Evolutionary conservation across 768 basidiomycete genomes (phyloP).

Genomic region (Tephrocybe sp.): DNA sequence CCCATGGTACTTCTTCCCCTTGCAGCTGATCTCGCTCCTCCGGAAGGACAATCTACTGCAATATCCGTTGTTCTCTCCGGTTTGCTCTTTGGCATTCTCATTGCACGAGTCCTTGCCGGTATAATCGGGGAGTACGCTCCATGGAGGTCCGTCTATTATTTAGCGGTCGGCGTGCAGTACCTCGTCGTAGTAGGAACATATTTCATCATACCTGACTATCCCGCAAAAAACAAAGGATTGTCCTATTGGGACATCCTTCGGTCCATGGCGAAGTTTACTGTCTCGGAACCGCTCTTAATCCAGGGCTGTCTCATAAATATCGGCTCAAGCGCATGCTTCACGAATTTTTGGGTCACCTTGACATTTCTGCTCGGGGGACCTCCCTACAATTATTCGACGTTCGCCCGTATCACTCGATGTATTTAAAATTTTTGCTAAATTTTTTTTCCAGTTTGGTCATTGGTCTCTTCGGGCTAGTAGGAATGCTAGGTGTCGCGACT

Average conservation of each 20-base stretch:
- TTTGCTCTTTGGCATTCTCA: conserved; percentile 67
- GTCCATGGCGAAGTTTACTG: conserved; percentile 72
- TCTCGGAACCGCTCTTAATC: conserved; percentile 75
- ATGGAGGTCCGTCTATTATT: conserved; percentile 75
- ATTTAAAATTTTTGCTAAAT: not conserved
- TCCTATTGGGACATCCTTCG: conserved; percentile 65
- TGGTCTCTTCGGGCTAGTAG: conserved; percentile 72
- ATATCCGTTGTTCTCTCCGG: conserved; percentile 69
- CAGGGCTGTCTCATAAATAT: conserved; percentile 64
- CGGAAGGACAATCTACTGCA: conserved; percentile 65
- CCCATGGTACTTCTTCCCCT: conserved; percentile 74
- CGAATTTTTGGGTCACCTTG: conserved; percentile 66
- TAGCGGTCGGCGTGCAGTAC: conserved; percentile 68
- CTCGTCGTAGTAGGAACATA: conserved; percentile 60
- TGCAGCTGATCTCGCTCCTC: conserved; percentile 78
- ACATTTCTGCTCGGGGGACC: conserved; percentile 78
- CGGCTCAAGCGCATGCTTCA: conserved; percentile 54
- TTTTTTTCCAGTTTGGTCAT: conserved; percentile 42
- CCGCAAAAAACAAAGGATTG: conserved; percentile 62
- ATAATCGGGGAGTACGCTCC: conserved; percentile 67
- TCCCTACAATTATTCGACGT: conserved; percentile 75
- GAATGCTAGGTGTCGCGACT: conserved; percentile 63
- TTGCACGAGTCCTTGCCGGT: conserved; percentile 72
- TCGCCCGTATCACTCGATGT: conserved; percentile 26
- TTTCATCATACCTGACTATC: conserved; percentile 73